phyloP scores from a whole-genome alignment of 148 eudicot species.

The Cornus kousa region DNA sequence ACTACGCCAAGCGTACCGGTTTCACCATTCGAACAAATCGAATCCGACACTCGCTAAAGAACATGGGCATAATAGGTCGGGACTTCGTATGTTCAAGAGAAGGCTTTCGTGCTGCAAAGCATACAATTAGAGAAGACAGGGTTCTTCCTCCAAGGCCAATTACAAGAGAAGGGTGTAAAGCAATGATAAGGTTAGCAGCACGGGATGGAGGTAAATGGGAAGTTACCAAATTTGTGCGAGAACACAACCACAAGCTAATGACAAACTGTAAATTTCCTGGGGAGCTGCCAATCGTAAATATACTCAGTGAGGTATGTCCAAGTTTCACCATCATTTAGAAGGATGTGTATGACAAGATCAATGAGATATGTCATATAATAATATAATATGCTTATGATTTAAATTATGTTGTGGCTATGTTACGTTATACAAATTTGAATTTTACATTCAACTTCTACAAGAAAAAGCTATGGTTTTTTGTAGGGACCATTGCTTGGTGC shows the following conservation, averaged over 20 bases:
- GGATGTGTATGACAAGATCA: not conserved
- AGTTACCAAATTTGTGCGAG: not conserved
- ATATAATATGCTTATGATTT: no score
- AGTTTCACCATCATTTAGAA: not conserved
- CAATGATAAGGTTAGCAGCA: slow-evolving; percentile 3
- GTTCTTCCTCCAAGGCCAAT: not conserved
- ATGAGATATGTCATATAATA: not conserved
- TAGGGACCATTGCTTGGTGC: no score
- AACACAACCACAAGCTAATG: not conserved
- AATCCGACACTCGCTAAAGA: not conserved
- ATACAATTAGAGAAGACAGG: not conserved
- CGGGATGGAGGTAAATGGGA: not conserved
- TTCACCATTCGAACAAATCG: not conserved
- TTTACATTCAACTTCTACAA: no score
- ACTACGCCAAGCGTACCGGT: not conserved
- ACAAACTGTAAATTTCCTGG: slow-evolving; percentile 10
- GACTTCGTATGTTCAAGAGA: slow-evolving; percentile 1
- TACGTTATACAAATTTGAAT: no score
- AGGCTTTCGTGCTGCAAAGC: not conserved
- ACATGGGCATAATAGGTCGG: not conserved
- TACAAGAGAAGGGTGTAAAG: not conserved
- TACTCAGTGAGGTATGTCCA: slow-evolving; percentile 5
- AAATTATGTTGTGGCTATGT: no score
- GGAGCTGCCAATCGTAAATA: slow-evolving; percentile 10
- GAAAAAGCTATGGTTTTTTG: no score